A percentile compares a stretch with the other conserved stretches of the same genome.
Conservation (phyloP, 139 green algal species). For the Tetraselmis striata region DNA sequence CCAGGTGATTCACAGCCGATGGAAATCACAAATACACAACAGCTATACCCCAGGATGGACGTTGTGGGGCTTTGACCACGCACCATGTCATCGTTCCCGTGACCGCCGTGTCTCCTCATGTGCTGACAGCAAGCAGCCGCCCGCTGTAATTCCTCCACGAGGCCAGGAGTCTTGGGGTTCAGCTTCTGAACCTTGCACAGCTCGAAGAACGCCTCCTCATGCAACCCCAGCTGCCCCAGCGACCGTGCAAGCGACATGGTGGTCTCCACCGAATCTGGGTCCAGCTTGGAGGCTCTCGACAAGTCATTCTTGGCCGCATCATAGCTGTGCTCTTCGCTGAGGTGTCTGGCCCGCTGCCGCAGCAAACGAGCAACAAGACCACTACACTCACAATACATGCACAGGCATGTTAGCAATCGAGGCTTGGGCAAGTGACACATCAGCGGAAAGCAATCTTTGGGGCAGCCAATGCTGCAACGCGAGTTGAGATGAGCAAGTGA, state of each 20-base stretch:
- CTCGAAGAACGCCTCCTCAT: slow-evolving; percentile 29
- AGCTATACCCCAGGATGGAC: too few species aligned
- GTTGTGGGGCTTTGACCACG: too few species aligned
- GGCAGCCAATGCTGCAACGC: too few species aligned
- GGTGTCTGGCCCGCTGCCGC: slow-evolving; percentile 18
- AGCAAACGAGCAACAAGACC: slow-evolving; percentile 22
- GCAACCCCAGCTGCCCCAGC: slow-evolving; percentile 11
- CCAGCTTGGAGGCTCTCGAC: slow-evolving; percentile 3
- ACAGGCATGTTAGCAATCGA: too few species aligned
- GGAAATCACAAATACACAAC: too few species aligned
- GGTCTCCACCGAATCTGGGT: slow-evolving; percentile 6
- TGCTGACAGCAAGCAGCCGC: slow-evolving; percentile 21
- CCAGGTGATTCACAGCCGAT: too few species aligned
- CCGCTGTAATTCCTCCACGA: slow-evolving; percentile 29
- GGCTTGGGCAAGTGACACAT: too few species aligned
- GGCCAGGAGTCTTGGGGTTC: slow-evolving; percentile 17
- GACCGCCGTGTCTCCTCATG: too few species aligned
- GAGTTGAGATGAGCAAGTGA: too few species aligned
- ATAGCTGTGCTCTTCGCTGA: neutral
- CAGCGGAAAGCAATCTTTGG: too few species aligned
- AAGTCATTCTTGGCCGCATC: slow-evolving; percentile 17
- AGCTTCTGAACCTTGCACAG: slow-evolving; percentile 25
- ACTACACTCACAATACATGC: slow-evolving; percentile 6
- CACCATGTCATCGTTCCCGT: too few species aligned
- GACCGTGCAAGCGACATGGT: slow-evolving; percentile 19